Evolutionary conservation across 768 basidiomycete genomes (phyloP).

Genomic region (Calvatia gigantea): DNA sequence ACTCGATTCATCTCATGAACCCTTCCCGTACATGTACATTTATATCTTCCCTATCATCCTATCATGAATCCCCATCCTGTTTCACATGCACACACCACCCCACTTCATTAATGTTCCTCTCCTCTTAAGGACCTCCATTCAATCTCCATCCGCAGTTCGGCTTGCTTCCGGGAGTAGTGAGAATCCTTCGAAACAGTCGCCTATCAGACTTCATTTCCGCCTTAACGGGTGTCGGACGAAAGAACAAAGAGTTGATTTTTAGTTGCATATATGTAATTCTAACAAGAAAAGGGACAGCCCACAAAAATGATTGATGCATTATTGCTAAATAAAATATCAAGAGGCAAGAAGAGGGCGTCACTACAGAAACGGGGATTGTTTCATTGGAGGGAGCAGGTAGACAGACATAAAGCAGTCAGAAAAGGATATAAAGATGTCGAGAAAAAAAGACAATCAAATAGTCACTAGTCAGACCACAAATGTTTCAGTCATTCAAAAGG

Average conservation of each 20-base stretch:
- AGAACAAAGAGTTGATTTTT: neutral
- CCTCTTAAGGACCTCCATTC: neutral
- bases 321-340: neutral
- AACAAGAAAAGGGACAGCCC: neutral
- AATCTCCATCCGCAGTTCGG: neutral
- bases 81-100: neutral
- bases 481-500: neutral
- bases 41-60: neutral
- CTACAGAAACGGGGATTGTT: neutral
- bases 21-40: neutral
- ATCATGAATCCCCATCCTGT: neutral
- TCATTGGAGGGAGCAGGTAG: neutral
- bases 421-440: neutral
- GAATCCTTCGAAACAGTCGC: too few relatives aligned
- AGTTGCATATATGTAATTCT: slow-evolving; percentile 8
- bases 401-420: neutral
- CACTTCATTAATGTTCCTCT: neutral
- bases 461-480: neutral
- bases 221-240: neutral
- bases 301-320: neutral
- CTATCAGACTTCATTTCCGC: neutral
- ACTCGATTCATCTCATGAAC: neutral
- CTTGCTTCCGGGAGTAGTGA: too few relatives aligned
- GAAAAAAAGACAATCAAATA: neutral
- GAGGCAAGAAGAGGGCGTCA: neutral